phyloP scores from a whole-genome alignment of 495 filamentous ascomycete genomes.

The Xylaria cubensis region DNA sequence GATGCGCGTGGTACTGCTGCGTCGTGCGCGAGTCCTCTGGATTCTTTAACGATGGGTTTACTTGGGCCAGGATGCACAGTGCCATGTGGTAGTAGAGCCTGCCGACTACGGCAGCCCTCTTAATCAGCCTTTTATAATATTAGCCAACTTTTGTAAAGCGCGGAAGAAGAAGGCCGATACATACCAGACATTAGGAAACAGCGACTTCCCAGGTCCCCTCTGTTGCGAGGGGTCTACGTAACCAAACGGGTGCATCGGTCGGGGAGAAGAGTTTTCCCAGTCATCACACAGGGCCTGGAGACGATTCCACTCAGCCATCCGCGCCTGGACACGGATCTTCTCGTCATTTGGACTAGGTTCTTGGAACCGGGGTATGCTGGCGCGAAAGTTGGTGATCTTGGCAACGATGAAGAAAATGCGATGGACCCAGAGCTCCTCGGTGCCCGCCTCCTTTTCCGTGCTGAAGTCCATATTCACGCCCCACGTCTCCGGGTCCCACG shows the following conservation, averaged over 20 bases:
- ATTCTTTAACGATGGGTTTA: constrained; percentile 67
- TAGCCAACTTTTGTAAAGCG: constrained; percentile 8
- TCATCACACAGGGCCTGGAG: constrained; percentile 77
- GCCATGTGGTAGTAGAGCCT: constrained; percentile 92
- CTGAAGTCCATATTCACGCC: constrained; percentile 82
- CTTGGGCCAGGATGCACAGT: constrained; percentile 79
- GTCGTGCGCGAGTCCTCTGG: constrained; percentile 72
- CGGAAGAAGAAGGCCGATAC: constrained; percentile 32
- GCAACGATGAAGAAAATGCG: constrained; percentile 89
- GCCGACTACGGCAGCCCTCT: constrained; percentile 78
- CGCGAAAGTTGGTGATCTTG: constrained; percentile 84
- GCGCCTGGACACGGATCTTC: constrained; percentile 66
- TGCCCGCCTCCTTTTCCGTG: constrained; percentile 45
- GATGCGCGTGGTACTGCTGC: constrained; percentile 73
- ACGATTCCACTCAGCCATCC: constrained; percentile 77
- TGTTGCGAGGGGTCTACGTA: constrained; percentile 74
- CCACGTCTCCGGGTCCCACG: constrained; percentile 95
- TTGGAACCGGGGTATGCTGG: constrained; percentile 66
- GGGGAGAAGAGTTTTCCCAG: constrained; percentile 79
- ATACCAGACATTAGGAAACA: constrained; percentile 89
- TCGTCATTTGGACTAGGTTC: constrained; percentile 65
- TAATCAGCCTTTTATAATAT: constrained; percentile 69
- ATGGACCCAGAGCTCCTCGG: constrained; percentile 90
- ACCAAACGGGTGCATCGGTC: constrained; percentile 86
- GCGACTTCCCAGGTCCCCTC: constrained; percentile 62